Evolutionary conservation across 2,329 filamentous ascomycete species (phyloP).

Genomic region (Colletotrichum gigasporum): DNA sequence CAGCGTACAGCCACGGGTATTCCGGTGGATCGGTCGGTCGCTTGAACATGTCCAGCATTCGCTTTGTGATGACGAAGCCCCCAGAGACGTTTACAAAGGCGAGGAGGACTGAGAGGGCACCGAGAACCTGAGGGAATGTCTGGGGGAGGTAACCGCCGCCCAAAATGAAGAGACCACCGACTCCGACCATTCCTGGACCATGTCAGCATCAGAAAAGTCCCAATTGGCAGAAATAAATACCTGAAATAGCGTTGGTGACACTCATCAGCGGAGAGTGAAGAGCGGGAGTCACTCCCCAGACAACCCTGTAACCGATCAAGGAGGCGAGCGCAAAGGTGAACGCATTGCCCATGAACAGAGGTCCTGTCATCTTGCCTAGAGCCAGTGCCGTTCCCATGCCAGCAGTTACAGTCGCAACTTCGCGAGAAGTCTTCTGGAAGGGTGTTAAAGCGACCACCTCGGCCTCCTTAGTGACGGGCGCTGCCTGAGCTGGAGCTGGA

Average conservation of each 20-base stretch:
- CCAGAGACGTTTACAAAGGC: slow-evolving; percentile 91
- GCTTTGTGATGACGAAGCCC: slow-evolving; percentile 90
- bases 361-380: slow-evolving; percentile 82
- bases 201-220: slow-evolving; percentile 30
- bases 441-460: slow-evolving; percentile 77
- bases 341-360: slow-evolving; percentile 87
- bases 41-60: slow-evolving; percentile 94
- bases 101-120: slow-evolving; percentile 81
- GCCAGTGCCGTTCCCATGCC: slow-evolving; percentile 81
- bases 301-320: slow-evolving; percentile 86
- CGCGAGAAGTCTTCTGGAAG: slow-evolving; percentile 81
- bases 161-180: slow-evolving; percentile 89
- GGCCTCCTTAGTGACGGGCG: slow-evolving; percentile 57
- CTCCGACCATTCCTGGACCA: slow-evolving; percentile 77
- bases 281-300: slow-evolving; percentile 87
- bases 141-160: slow-evolving; percentile 82
- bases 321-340: slow-evolving; percentile 88
- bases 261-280: slow-evolving; percentile 92
- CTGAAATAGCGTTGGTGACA: slow-evolving; percentile 92
- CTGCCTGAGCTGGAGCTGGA: slow-evolving; percentile 54
- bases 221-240: slow-evolving; percentile 39
- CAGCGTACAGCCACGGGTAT: slow-evolving; percentile 86
- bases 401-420: slow-evolving; percentile 78
- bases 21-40: slow-evolving; percentile 87
- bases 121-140: slow-evolving; percentile 81